Conservation (phyloP, 2,329 filamentous ascomycete genomes). For the Fusarium armeniacum region DNA sequence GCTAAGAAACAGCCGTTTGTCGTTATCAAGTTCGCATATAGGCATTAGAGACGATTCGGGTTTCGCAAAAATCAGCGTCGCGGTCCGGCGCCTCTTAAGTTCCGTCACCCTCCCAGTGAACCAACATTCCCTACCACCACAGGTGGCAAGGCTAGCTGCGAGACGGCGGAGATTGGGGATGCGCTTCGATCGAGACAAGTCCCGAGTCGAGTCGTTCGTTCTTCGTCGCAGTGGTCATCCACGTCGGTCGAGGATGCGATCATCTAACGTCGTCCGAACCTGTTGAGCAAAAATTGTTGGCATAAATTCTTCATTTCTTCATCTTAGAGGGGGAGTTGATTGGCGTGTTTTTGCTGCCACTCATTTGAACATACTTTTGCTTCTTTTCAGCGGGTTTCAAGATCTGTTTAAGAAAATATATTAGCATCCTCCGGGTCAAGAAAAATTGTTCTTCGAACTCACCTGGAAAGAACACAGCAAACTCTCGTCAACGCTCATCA, state of each 20-base stretch:
- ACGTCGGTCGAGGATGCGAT: constrained; percentile 48
- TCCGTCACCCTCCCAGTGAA: constrained; percentile 49
- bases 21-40: constrained; percentile 58
- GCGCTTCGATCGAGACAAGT: constrained; percentile 45
- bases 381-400: constrained; percentile 99
- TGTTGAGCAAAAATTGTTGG: constrained; percentile 79
- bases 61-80: constrained; percentile 51
- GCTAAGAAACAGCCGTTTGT: constrained; percentile 61
- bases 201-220: constrained; percentile 46
- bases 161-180: constrained; percentile 49
- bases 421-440: constrained; percentile 20
- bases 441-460: constrained; percentile 37
- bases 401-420: constrained; percentile 70
- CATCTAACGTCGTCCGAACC: constrained; percentile 93
- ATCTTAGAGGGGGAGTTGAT: constrained; percentile 45
- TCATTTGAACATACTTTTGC: constrained; percentile 96
- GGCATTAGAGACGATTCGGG: constrained; percentile 56
- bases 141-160: constrained; percentile 50
- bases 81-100: constrained; percentile 47
- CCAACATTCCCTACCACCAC: constrained; percentile 51
- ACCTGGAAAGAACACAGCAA: constrained; percentile 99
- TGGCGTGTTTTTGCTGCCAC: constrained; percentile 66
- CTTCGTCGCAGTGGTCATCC: constrained; percentile 45
- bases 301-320: constrained; percentile 59
- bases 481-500: constrained; percentile 99